Evolutionary conservation across 164 flowering plant species (phyloP), one percentile per base, ranked within the genome.

Genomic region (Magnolia kwangsiensis): DNA sequence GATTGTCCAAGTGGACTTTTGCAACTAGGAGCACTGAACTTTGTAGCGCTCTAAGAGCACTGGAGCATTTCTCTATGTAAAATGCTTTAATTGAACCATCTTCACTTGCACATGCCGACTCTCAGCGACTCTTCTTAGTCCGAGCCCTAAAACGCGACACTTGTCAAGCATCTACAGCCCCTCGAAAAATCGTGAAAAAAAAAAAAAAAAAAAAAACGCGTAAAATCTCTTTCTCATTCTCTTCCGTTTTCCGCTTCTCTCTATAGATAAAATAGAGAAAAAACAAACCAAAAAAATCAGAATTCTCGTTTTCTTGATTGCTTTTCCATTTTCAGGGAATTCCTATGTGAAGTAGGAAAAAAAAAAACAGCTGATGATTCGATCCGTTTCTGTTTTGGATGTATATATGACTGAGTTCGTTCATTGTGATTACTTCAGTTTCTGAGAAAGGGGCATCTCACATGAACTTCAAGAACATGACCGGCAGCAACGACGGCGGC

Each of bases 381-480:
- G 27, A 68, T 31, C n/a, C 1, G 71, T 1, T 20, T 31, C n/a
- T 45, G 50, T 68, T 68, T 19, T 27, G 45, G 7, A 68, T 68
- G 71, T 19, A n/a, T 68, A 7, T 68, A 49, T 68, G n/a, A 37
- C 19, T 4, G 45, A 37, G 45, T 37, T 68, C 31, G 50, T 68
- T 68, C 31, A 49, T 13, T 20, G 49, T 58, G n/a, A 20, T 75
- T 19, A 18, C 50, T 50, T 72, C n/a, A 19, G 55, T 71, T 55
- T 66, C n/a, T 50, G 51, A 65, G 63, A 80, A 37, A 66, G 89
- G 87, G 90, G 91, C 88, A 16, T 87, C 96, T 50, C 79, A 85
- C 29, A 68, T 83, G 79, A 90, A 93, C 81, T 90, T 87, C 84
- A 89, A 83, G 83, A 87, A 86, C 81, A 77, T 84, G 58, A 87